These are phyloP conservation scores for Saccharata proteae DNA, from an alignment of 2,329 filamentous ascomycete species.

Conservation along the genomic window DNA sequence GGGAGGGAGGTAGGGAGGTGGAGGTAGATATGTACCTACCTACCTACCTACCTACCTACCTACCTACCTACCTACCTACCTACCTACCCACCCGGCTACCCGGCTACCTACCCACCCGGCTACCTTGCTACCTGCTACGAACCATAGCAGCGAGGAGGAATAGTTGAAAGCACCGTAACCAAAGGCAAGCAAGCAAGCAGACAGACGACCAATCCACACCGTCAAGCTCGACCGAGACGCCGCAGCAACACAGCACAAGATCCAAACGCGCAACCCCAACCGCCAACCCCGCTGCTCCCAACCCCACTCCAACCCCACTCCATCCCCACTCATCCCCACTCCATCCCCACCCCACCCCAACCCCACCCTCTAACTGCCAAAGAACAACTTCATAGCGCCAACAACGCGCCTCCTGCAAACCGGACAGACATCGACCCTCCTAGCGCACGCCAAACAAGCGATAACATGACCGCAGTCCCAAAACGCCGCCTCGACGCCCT, in stretches of 20 bases:
- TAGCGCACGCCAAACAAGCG: constrained; percentile 47
- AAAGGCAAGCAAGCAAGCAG: too few species aligned
- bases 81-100: background rate
- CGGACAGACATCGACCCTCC: constrained; percentile 46
- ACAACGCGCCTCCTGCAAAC: constrained; percentile 47
- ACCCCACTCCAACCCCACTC: background rate
- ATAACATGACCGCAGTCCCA: constrained; percentile 53
- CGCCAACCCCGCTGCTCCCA: background rate
- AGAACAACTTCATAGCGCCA: constrained; percentile 46
- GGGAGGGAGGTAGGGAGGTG: too few species aligned
- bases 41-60: too few species aligned
- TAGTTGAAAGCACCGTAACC: too few species aligned
- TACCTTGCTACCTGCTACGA: too few species aligned
- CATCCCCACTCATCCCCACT: too few species aligned
- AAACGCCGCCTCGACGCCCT: constrained; percentile 47
- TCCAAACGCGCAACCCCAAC: too few species aligned
- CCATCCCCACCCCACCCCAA: background rate
- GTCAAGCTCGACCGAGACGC: too few species aligned
- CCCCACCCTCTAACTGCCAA: constrained; percentile 12
- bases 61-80: background rate
- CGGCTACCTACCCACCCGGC: background rate
- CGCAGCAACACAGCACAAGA: too few species aligned
- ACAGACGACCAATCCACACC: too few species aligned
- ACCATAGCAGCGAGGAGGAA: too few species aligned
- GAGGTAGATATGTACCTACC: too few species aligned